Evolutionary conservation across 352 stramenopile genomes (phyloP).

Genomic region (Pythium diclinum): DNA sequence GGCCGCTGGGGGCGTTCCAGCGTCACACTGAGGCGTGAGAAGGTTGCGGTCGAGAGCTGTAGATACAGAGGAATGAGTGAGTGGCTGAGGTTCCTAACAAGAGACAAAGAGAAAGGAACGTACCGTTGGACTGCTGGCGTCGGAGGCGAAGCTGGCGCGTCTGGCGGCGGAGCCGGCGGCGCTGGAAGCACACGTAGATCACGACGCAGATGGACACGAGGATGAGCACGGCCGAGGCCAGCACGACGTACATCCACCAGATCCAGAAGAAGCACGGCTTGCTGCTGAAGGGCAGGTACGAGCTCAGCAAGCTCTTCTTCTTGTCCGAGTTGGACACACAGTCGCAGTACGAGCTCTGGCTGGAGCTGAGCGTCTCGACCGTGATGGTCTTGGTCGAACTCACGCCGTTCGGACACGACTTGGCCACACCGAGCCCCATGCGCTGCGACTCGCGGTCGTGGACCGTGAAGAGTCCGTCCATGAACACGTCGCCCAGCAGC

Average conservation of each 20-base stretch:
- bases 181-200: conserved; percentile 51
- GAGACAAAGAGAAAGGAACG: not conserved
- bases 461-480: conserved; percentile 82
- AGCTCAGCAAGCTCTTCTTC: conserved; percentile 59
- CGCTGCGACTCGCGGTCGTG: conserved; percentile 60
- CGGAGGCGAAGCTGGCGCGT: conserved; percentile 33
- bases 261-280: conserved; percentile 85
- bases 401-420: conserved; percentile 69
- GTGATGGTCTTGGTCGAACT: conserved; percentile 66
- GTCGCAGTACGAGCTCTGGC: conserved; percentile 51
- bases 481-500: conserved; percentile 79
- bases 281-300: conserved; percentile 52
- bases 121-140: conserved; percentile 41
- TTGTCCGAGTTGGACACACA: conserved; percentile 57
- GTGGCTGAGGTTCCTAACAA: not conserved
- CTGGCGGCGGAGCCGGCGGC: conserved; percentile 44
- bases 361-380: conserved; percentile 33
- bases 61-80: not conserved
- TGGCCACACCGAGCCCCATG: conserved; percentile 62
- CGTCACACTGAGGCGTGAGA: conserved; percentile 32
- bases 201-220: conserved; percentile 45
- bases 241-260: conserved; percentile 87
- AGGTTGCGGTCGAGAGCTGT: conserved; percentile 38
- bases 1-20: conserved; percentile 8
- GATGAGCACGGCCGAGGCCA: conserved; percentile 57